These are phyloP conservation scores for Venustampulla echinocandica DNA, from an alignment of 495 filamentous ascomycete species.

Conservation along the genomic window DNA sequence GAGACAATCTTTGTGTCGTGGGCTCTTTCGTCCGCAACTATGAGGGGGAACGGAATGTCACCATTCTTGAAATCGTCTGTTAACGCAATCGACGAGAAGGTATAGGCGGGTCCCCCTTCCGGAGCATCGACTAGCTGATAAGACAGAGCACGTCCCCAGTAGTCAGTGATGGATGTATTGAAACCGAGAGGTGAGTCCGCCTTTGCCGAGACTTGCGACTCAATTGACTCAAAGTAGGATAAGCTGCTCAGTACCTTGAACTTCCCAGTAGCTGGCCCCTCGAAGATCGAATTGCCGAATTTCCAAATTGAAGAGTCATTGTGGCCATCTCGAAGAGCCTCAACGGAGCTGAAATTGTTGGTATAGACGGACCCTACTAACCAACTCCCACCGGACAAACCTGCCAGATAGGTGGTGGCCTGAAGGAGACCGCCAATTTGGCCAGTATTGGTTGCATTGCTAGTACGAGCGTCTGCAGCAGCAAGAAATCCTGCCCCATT, in stretches of 20 bases:
- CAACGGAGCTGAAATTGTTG: slow-evolving; percentile 82
- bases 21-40: slow-evolving; percentile 67
- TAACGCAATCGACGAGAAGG: slow-evolving; percentile 78
- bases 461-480: slow-evolving; percentile 73
- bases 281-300: slow-evolving; percentile 68
- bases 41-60: slow-evolving; percentile 71
- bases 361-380: slow-evolving; percentile 74
- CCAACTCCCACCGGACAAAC: slow-evolving; percentile 84
- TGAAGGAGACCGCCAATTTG: slow-evolving; percentile 82
- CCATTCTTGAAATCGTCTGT: slow-evolving; percentile 57
- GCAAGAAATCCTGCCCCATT: slow-evolving; percentile 83
- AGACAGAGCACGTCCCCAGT: slow-evolving; percentile 73
- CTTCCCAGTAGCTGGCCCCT: slow-evolving; percentile 46
- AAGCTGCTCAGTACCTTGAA: slow-evolving; percentile 41
- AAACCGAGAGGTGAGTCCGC: slow-evolving; percentile 65
- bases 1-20: slow-evolving; percentile 57
- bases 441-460: slow-evolving; percentile 53
- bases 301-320: slow-evolving; percentile 57
- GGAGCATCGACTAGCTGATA: slow-evolving; percentile 76
- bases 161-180: slow-evolving; percentile 74
- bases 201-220: slow-evolving; percentile 56
- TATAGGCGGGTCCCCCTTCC: slow-evolving; percentile 70
- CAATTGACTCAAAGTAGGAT: slow-evolving; percentile 60
- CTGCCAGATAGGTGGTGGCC: slow-evolving; percentile 73
- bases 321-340: slow-evolving; percentile 48